Evolutionary conservation across 805 yeast genomes (phyloP), one percentile per base, ranked within the genome.

Genomic region (Diddensiella transvaalensis): DNA sequence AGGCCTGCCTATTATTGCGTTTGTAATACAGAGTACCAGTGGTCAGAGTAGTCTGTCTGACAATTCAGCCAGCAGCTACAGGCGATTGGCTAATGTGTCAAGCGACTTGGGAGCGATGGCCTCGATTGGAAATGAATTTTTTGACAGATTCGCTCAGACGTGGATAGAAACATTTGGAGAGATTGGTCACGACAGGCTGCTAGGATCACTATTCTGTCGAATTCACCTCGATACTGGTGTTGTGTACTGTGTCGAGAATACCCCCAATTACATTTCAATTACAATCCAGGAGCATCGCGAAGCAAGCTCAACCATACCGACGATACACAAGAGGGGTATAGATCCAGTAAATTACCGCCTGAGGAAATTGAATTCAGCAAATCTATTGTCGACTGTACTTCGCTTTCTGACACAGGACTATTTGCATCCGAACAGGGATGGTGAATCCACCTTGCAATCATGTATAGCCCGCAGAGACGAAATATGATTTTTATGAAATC

Each of bases 131-230:
- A 11, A 23, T 8, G 57, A 54, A 15, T 55, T 55, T 18, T 56
- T 55, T 32, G 59, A 56, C 44, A 51, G 48, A 24, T 55, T 55
- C 46, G 57, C 59, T 4, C 32, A 42, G 10, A 26, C 48, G 13
- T 56, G 59, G 60, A 48, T 55, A 23, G 19, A 43, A 10, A 33
- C 46, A 4, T 40, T 53, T 17, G 32, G 32, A 8, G 32, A 26
- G 11, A 8, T 26, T 8, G 59, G 59, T 2, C 30, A 37, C n/a
- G 52, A 49, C 22, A 42, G 52, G 21, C 39, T 56, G 26, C 30
- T 36, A 22, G 38, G 40, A 42, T 56, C 59, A 2, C 42, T 53
- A 3, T 56, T 56, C 38, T 56, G 58, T 39, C 57, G 55, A 30
- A 44, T 55, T 21, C 48, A 53, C 40, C 23, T 44, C 24, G 29